phyloP scores from a whole-genome alignment of 2,329 filamentous ascomycete genomes.

The Penicillium sp. region DNA sequence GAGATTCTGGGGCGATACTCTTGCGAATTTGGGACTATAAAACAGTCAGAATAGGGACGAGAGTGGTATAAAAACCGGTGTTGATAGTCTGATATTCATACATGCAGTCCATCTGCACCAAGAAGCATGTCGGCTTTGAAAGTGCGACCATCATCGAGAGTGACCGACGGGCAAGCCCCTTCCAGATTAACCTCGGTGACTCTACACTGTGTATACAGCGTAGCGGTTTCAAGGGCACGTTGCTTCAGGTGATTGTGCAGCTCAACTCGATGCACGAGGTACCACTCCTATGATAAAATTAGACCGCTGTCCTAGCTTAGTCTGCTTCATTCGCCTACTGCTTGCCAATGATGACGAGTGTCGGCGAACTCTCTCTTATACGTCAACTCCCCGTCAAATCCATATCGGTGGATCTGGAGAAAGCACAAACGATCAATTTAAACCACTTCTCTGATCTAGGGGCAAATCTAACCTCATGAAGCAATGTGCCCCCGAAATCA shows the following conservation, averaged over 20 bases:
- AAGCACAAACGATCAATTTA: neutral
- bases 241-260: constrained; percentile 41
- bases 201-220: constrained; percentile 24
- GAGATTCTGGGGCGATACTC: constrained; percentile 17
- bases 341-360: constrained; percentile 25
- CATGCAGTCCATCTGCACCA: constrained; percentile 30
- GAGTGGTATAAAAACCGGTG: neutral
- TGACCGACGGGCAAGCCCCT: constrained; percentile 15
- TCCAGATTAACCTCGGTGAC: constrained; percentile 21
- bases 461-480: constrained; percentile 19
- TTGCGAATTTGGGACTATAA: constrained; percentile 25
- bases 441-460: neutral
- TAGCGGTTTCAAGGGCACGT: constrained; percentile 29
- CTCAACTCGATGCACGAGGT: constrained; percentile 45
- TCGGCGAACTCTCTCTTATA: constrained; percentile 18
- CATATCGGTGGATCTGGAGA: constrained; percentile 23
- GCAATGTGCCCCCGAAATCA: constrained; percentile 26
- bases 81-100: constrained; percentile 4
- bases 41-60: neutral
- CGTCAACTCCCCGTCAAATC: constrained; percentile 16
- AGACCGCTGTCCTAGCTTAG: neutral
- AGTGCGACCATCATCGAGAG: constrained; percentile 21
- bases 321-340: constrained; percentile 13
- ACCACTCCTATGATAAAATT: constrained; percentile 25
- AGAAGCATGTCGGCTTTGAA: constrained; percentile 26